These are phyloP conservation scores for Vigna reflexopilosa DNA, from an alignment of 306 rosid genomes.

Conservation along the genomic window DNA sequence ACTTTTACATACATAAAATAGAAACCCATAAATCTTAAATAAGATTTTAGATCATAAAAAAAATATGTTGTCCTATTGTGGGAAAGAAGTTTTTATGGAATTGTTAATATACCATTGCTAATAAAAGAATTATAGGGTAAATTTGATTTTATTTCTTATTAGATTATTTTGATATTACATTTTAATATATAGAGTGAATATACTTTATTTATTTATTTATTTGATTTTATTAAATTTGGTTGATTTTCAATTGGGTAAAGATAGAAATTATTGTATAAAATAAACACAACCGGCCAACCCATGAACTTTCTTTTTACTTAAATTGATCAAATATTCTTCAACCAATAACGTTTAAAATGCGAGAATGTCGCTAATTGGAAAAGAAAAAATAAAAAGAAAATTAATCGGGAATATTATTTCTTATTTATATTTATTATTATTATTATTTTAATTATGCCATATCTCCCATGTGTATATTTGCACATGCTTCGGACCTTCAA, in stretches of 20 bases:
- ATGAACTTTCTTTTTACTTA: constrained; percentile 43
- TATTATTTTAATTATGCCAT: not conserved
- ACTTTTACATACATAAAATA: no score
- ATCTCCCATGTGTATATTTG: not conserved
- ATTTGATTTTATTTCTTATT: no score
- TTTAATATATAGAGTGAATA: no score
- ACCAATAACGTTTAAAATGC: not conserved
- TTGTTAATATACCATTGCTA: no score
- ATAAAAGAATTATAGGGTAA: no score
- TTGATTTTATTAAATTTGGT: not conserved
- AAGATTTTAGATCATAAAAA: no score
- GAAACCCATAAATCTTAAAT: no score
- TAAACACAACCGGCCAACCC: constrained; percentile 61
- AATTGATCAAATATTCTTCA: constrained; percentile 39
- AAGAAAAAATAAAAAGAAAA: not conserved
- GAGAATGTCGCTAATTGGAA: not conserved
- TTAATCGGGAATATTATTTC: not conserved
- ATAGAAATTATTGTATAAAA: constrained; percentile 42
- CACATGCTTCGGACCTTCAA: constrained; percentile 25
- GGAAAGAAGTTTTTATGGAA: no score
- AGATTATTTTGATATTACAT: no score
- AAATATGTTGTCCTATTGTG: no score
- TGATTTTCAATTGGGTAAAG: constrained; percentile 34
- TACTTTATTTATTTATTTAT: no score
- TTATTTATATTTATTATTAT: no score